A percentile compares a stretch with the other conserved stretches of the same genome.
Evolutionary conservation across 495 filamentous ascomycete species (phyloP).

Genomic region (Trichoderma erinaceum): DNA sequence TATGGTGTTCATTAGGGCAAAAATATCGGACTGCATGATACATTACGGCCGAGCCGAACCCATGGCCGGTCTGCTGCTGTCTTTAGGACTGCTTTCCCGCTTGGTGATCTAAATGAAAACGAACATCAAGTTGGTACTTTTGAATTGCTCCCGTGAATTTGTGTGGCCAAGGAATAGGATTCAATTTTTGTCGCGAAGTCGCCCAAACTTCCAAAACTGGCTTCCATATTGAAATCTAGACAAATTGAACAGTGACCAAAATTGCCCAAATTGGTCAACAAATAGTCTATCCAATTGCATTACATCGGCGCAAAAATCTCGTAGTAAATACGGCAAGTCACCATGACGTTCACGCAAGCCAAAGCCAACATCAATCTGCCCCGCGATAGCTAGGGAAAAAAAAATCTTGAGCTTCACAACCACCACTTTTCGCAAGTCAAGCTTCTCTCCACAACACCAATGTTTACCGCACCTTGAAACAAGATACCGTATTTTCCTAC

Average conservation of each 20-base stretch:
- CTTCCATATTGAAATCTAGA: not conserved
- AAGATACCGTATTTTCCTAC: not conserved
- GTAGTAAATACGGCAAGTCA: not conserved
- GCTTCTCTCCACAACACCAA: not conserved
- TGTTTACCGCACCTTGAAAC: not conserved
- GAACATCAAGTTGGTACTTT: conserved; percentile 15
- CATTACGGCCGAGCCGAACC: conserved; percentile 31
- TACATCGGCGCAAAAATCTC: not conserved
- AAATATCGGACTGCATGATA: conserved; percentile 39
- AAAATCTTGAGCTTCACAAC: not conserved
- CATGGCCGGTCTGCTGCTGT: conserved; percentile 35
- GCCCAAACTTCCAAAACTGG: not conserved
- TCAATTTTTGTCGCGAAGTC: not conserved
- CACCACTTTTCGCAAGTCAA: not conserved
- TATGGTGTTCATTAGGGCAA: conserved; percentile 44
- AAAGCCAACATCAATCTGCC: not conserved
- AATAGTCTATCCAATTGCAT: too few species aligned
- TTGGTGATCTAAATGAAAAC: conserved; percentile 25
- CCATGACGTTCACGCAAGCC: conserved; percentile 6
- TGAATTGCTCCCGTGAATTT: not conserved
- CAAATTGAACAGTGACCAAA: not conserved
- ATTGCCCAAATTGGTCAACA: not conserved
- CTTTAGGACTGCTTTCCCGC: conserved; percentile 44
- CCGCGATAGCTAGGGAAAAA: conserved; percentile 3
- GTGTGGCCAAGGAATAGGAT: not conserved